Conservation (phyloP, 2,329 filamentous ascomycete genomes). For the Colletotrichum filicis region DNA sequence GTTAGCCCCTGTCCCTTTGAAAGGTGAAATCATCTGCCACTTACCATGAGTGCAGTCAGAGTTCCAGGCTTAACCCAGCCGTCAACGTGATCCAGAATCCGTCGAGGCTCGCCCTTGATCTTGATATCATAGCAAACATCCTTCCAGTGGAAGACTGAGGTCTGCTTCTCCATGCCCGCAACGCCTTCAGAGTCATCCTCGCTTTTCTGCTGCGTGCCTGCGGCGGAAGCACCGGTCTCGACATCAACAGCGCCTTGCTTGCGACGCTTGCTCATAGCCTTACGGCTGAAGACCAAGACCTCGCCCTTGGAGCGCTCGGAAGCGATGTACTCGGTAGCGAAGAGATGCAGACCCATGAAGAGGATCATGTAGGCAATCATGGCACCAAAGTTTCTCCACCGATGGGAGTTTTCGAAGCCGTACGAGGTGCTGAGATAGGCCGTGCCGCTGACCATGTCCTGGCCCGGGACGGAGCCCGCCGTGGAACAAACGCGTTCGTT, state of each 20-base stretch:
- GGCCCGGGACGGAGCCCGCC: slow-evolving; percentile 59
- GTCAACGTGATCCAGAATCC: slow-evolving; percentile 73
- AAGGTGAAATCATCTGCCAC: slow-evolving; percentile 40
- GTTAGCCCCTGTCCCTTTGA: neutral
- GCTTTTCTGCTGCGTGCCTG: slow-evolving; percentile 38
- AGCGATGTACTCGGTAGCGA: slow-evolving; percentile 56
- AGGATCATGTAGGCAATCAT: slow-evolving; percentile 59
- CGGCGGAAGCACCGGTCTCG: neutral
- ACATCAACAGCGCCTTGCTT: slow-evolving; percentile 64
- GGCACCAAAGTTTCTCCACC: slow-evolving; percentile 69
- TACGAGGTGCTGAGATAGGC: slow-evolving; percentile 59
- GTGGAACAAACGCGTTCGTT: slow-evolving; percentile 56
- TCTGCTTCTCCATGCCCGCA: slow-evolving; percentile 53
- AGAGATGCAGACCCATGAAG: slow-evolving; percentile 59
- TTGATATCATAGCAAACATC: slow-evolving; percentile 77
- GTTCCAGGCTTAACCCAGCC: slow-evolving; percentile 79
- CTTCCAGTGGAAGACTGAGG: slow-evolving; percentile 75
- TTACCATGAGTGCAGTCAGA: slow-evolving; percentile 71
- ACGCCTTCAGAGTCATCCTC: slow-evolving; percentile 48
- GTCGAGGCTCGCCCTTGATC: slow-evolving; percentile 69
- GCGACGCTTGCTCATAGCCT: slow-evolving; percentile 35
- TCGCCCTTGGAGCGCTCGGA: slow-evolving; percentile 69
- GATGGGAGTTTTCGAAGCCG: slow-evolving; percentile 57
- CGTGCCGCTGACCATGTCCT: slow-evolving; percentile 55
- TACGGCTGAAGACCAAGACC: slow-evolving; percentile 68